Percentiles rank a stretch among this genome's conserved stretches.
These are phyloP conservation scores for Talaromyces sp. DNA, from an alignment of 2,329 filamentous ascomycete species.

Conservation along the genomic window DNA sequence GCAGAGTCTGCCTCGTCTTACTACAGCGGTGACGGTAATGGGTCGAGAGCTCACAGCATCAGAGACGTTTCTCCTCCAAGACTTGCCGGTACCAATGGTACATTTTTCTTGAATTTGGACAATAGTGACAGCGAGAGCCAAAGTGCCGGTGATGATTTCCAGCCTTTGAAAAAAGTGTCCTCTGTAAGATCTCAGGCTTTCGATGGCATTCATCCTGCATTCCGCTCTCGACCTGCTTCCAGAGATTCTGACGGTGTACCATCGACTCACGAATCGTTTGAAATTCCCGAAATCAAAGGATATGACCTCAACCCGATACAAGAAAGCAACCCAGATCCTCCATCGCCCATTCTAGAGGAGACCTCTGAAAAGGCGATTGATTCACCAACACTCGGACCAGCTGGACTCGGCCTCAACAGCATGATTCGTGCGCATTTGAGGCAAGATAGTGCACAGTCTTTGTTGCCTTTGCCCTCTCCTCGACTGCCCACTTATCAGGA, in stretches of 20 bases:
- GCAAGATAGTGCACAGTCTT: slow-evolving; percentile 72
- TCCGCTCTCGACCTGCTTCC: slow-evolving; percentile 34
- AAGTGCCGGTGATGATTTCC: slow-evolving; percentile 28
- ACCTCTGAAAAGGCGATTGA: slow-evolving; percentile 48
- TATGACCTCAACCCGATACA: slow-evolving; percentile 42
- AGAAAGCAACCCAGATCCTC: slow-evolving; percentile 29
- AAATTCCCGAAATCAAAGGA: slow-evolving; percentile 35
- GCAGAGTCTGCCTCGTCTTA: slow-evolving; percentile 39
- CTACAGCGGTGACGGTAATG: slow-evolving; percentile 31
- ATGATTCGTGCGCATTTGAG: slow-evolving; percentile 83
- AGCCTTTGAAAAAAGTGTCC: slow-evolving; percentile 23
- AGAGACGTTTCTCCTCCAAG: slow-evolving; percentile 30
- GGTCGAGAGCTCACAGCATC: slow-evolving; percentile 27
- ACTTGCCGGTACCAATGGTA: slow-evolving; percentile 22
- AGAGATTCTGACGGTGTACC: slow-evolving; percentile 26
- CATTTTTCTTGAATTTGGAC: slow-evolving; percentile 37
- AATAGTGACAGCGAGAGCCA: slow-evolving; percentile 40
- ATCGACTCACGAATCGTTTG: slow-evolving; percentile 29
- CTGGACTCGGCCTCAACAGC: slow-evolving; percentile 66
- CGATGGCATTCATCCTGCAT: slow-evolving; percentile 37
- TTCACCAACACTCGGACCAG: slow-evolving; percentile 72
- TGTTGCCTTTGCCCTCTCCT: slow-evolving; percentile 58
- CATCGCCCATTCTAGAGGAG: slow-evolving; percentile 19
- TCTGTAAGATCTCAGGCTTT: slow-evolving; percentile 27
- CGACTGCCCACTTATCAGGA: slow-evolving; percentile 26